phyloP scores from a whole-genome alignment of 1,139 yeast species.

The Candida neerlandica region DNA sequence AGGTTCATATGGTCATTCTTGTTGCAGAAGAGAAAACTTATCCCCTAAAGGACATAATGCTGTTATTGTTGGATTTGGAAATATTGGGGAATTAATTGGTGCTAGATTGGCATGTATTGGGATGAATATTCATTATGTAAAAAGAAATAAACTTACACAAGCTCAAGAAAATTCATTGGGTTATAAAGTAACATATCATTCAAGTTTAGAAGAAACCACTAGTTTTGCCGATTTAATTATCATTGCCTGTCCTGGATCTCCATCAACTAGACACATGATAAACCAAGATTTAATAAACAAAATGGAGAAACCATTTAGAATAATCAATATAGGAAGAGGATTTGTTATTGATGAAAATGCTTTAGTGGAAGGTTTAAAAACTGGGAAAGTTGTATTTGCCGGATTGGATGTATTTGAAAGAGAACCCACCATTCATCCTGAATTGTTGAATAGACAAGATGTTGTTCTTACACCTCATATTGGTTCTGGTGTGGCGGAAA shows the following conservation, averaged over 20 bases:
- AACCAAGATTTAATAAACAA: conserved; percentile 49
- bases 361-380: conserved; percentile 63
- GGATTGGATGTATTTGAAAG: conserved; percentile 81
- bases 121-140: conserved; percentile 67
- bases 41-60: conserved; percentile 63
- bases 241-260: conserved; percentile 68
- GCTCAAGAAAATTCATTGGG: conserved; percentile 41
- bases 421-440: conserved; percentile 64
- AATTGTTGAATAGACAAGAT: conserved; percentile 59
- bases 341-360: conserved; percentile 72
- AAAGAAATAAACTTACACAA: conserved; percentile 50
- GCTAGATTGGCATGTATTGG: conserved; percentile 58
- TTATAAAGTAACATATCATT: conserved; percentile 48
- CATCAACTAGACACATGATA: conserved; percentile 59
- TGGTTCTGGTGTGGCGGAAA: conserved; percentile 67
- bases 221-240: conserved; percentile 59
- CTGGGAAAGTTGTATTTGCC: conserved; percentile 69
- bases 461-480: conserved; percentile 77
- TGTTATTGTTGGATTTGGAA: conserved; percentile 77
- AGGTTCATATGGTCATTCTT: conserved; percentile 50
- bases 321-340: conserved; percentile 82
- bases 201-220: conserved; percentile 35
- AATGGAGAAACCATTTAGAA: conserved; percentile 55
- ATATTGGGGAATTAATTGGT: conserved; percentile 71
- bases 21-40: conserved; percentile 35